Percentiles rank a stretch among this genome's conserved stretches.
phyloP scores from a whole-genome alignment of 129 eudicot species.

The Logfia minima region DNA sequence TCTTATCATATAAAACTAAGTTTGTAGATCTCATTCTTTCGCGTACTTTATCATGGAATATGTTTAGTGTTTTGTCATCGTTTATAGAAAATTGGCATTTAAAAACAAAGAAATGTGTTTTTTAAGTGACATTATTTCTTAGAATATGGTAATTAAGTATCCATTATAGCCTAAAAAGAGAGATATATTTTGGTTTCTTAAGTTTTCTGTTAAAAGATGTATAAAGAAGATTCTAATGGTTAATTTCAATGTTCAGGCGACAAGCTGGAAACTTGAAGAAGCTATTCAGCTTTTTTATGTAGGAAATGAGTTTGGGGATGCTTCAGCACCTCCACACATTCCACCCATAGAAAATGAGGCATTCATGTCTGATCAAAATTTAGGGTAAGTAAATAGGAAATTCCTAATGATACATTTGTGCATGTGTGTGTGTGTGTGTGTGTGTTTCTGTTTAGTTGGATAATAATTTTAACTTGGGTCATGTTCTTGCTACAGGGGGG shows the following conservation, averaged over 20 bases:
- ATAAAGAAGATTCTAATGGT: background rate
- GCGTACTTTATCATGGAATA: too few species aligned
- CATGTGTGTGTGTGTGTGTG: background rate
- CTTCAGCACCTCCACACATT: slow-evolving; percentile 42
- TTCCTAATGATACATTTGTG: background rate
- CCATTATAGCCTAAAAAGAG: background rate
- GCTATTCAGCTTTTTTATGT: slow-evolving; percentile 78
- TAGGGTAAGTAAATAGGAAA: slow-evolving; percentile 39
- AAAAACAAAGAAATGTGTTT: too few species aligned
- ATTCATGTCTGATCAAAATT: slow-evolving; percentile 35
- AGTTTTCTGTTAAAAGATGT: background rate
- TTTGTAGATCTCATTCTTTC: background rate
- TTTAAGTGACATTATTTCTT: background rate
- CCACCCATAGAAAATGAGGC: slow-evolving; percentile 39
- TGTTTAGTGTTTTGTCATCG: too few species aligned
- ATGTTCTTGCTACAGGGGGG: slow-evolving; percentile 34
- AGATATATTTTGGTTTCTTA: background rate
- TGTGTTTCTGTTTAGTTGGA: background rate
- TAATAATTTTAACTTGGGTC: slow-evolving; percentile 2
- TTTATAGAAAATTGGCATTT: too few species aligned
- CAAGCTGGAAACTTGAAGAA: slow-evolving; percentile 88
- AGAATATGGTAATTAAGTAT: slow-evolving; percentile 2
- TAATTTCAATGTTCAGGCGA: slow-evolving; percentile 47
- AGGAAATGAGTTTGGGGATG: slow-evolving; percentile 53
- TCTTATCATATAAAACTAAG: background rate